A percentile compares a stretch with the other conserved stretches of the same genome.
Evolutionary conservation across 805 yeast genomes (phyloP).

Genomic region (Hanseniaspora valbyensis): DNA sequence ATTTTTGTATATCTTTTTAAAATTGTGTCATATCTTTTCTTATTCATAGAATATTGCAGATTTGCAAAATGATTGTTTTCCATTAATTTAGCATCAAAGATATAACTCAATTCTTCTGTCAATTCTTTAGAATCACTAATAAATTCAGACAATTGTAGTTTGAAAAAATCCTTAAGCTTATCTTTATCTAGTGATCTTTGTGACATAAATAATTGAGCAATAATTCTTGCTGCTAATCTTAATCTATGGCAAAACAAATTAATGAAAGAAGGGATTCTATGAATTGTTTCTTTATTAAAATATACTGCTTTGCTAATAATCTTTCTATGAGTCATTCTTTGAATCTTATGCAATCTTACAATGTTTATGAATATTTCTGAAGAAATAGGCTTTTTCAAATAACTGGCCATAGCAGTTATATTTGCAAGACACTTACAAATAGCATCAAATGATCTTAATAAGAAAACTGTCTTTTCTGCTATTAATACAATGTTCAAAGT

Average conservation of each 20-base stretch:
- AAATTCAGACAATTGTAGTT: not conserved
- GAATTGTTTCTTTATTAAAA: not conserved
- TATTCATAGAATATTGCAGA: conserved; percentile 5
- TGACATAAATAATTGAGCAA: conserved; percentile 10
- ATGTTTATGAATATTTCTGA: not conserved
- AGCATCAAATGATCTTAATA: conserved; percentile 4
- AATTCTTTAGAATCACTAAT: not conserved
- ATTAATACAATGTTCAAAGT: conserved; percentile 2
- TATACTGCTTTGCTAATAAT: not conserved
- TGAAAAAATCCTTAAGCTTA: not conserved
- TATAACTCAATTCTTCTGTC: conserved; percentile 1
- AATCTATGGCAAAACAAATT: conserved; percentile 8
- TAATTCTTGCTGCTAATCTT: conserved; percentile 5
- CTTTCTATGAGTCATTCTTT: not conserved
- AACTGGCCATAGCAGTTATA: not conserved
- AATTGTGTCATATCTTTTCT: conserved; percentile 9
- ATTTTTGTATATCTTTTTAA: conserved; percentile 10
- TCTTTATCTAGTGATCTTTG: not conserved
- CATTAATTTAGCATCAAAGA: conserved; percentile 8
- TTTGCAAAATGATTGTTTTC: conserved; percentile 7
- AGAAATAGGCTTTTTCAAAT: not conserved
- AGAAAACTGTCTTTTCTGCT: not conserved
- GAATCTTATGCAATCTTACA: not conserved
- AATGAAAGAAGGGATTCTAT: conserved; percentile 10
- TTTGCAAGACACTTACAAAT: not conserved